phyloP scores from a whole-genome alignment of 2,329 filamentous ascomycete genomes.

The Plenodomus lindquistii region DNA sequence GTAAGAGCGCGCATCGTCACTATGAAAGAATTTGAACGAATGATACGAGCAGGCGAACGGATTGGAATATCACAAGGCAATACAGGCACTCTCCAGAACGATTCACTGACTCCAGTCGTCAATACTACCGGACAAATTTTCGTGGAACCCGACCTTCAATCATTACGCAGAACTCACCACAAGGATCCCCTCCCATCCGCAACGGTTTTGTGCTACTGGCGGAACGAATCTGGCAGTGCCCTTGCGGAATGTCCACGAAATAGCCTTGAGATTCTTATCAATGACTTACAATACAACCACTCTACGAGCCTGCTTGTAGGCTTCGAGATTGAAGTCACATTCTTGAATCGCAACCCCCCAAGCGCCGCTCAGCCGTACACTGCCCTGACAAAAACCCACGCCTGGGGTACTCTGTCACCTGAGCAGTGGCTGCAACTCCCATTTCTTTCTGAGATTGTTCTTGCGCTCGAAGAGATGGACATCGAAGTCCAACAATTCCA shows the following conservation, averaged over 20 bases:
- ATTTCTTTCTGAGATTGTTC: slow-evolving; percentile 68
- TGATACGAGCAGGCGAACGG: slow-evolving; percentile 40
- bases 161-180: slow-evolving; percentile 59
- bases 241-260: slow-evolving; percentile 64
- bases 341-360: slow-evolving; percentile 59
- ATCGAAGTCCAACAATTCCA: slow-evolving; percentile 75
- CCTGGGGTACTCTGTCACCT: slow-evolving; percentile 69
- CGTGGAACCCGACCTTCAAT: slow-evolving; percentile 67
- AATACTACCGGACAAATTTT: slow-evolving; percentile 67
- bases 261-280: slow-evolving; percentile 53
- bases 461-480: slow-evolving; percentile 61
- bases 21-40: slow-evolving; percentile 49
- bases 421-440: slow-evolving; percentile 63
- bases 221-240: slow-evolving; percentile 56
- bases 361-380: slow-evolving; percentile 31
- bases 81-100: slow-evolving; percentile 70
- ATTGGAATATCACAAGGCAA: slow-evolving; percentile 68
- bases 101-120: slow-evolving; percentile 59
- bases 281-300: slow-evolving; percentile 55
- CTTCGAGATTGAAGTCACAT: slow-evolving; percentile 81
- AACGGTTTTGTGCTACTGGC: slow-evolving; percentile 70
- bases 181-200: slow-evolving; percentile 56
- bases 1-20: slow-evolving; percentile 70
- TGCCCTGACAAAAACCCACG: slow-evolving; percentile 66
- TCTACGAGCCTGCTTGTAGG: slow-evolving; percentile 68